A percentile compares a stretch with the other conserved stretches of the same genome.
These are phyloP conservation scores for Collybia nuda DNA, from an alignment of 768 basidiomycete genomes.

Conservation along the genomic window DNA sequence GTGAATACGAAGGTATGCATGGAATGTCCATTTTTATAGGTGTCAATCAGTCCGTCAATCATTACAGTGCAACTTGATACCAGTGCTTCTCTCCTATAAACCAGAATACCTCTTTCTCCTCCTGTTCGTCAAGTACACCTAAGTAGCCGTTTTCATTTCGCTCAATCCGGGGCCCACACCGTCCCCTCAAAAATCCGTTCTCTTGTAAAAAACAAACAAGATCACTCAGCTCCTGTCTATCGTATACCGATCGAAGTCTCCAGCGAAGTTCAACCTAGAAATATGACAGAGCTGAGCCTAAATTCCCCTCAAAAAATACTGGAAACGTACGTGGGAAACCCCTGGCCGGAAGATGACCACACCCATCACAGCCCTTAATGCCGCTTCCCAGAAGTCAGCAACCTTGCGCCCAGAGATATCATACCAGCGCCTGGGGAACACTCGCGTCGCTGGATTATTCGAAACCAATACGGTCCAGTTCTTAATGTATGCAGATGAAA, in stretches of 20 bases:
- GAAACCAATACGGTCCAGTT: constrained; percentile 59
- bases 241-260: constrained; percentile 71
- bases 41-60: too few relatives aligned
- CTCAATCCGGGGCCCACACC: constrained; percentile 19
- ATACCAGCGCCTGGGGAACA: constrained; percentile 76
- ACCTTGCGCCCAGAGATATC: constrained; percentile 66
- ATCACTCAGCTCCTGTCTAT: constrained; percentile 74
- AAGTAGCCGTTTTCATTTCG: constrained; percentile 19
- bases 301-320: neutral
- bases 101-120: constrained; percentile 56
- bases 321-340: constrained; percentile 59
- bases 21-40: constrained; percentile 3
- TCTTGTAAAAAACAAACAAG: constrained; percentile 50
- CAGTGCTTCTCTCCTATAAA: constrained; percentile 59
- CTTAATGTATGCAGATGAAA: constrained; percentile 49
- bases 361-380: constrained; percentile 65
- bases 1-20: too few relatives aligned
- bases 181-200: constrained; percentile 47
- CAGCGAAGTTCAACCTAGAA: constrained; percentile 66
- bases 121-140: constrained; percentile 45
- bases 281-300: constrained; percentile 6
- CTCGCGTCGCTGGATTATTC: constrained; percentile 38
- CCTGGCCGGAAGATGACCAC: constrained; percentile 71
- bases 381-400: constrained; percentile 70
- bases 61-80: constrained; percentile 47